Conservation (phyloP, 345 rosid species). For the Combretum micranthum region DNA sequence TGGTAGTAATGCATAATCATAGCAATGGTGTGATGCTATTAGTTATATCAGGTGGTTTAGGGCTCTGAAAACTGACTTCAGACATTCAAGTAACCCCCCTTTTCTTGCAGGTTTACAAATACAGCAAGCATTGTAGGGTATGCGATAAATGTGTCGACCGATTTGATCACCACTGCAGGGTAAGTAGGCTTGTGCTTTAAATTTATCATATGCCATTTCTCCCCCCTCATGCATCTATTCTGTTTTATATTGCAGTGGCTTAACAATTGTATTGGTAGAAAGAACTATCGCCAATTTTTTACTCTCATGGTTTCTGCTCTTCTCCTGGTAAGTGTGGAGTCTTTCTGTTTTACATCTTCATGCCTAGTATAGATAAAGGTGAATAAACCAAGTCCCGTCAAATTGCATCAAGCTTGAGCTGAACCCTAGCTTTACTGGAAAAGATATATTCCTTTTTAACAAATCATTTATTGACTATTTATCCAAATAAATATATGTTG, state of each 20-base stretch:
- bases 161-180: constrained; percentile 99
- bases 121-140: constrained; percentile 98
- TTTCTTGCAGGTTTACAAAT: constrained; percentile 71
- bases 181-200: constrained; percentile 18
- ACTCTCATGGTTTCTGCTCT: constrained; percentile 83
- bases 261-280: constrained; percentile 87
- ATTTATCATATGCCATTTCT: not conserved
- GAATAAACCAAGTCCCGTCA: too few relatives aligned
- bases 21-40: too few relatives aligned
- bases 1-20: too few relatives aligned
- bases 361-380: too few relatives aligned
- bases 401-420: too few relatives aligned
- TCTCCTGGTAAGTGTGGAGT: constrained; percentile 59
- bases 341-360: not conserved
- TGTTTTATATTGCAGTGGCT: constrained; percentile 66
- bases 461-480: too few relatives aligned
- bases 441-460: too few relatives aligned
- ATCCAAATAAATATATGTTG: too few relatives aligned
- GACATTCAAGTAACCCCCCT: constrained; percentile 1
- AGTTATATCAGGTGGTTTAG: too few relatives aligned
- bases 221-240: not conserved
- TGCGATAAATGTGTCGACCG: constrained; percentile 92
- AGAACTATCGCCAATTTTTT: constrained; percentile 87
- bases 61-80: too few relatives aligned
- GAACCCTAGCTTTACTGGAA: too few relatives aligned